phyloP scores from a whole-genome alignment of 345 rosid genomes.

The Dovyalis caffra region DNA sequence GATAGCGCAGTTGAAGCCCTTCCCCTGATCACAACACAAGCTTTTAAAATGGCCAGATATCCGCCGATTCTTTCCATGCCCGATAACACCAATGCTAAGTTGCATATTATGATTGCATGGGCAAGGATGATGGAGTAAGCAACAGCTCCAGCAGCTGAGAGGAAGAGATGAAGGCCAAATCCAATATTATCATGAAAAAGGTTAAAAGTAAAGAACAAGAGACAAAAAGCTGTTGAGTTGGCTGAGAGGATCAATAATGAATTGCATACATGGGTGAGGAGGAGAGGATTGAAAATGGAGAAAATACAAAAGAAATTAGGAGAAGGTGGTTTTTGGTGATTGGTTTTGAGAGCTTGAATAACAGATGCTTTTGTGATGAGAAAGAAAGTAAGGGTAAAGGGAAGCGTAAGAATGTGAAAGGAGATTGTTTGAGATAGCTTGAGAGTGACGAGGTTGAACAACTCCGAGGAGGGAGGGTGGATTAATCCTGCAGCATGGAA shows the following conservation, averaged over 20 bases:
- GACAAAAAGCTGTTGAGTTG: constrained; percentile 65
- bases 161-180: constrained; percentile 36
- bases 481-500: constrained; percentile 69
- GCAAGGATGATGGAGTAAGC: constrained; percentile 65
- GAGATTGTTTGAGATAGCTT: constrained; percentile 78
- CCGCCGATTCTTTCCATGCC: constrained; percentile 54
- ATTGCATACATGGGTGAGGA: constrained; percentile 50
- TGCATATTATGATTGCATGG: constrained; percentile 56
- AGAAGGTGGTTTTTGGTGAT: constrained; percentile 27
- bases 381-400: constrained; percentile 70
- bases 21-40: constrained; percentile 56
- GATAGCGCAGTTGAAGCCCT: constrained; percentile 66
- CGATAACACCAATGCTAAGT: constrained; percentile 63
- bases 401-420: constrained; percentile 56
- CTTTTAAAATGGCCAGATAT: constrained; percentile 53
- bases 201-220: constrained; percentile 53
- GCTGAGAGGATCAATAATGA: constrained; percentile 58
- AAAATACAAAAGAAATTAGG: constrained; percentile 31
- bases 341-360: constrained; percentile 25
- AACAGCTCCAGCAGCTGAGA: constrained; percentile 56
- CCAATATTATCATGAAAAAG: constrained; percentile 27
- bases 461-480: constrained; percentile 50
- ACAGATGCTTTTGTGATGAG: constrained; percentile 66
- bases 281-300: constrained; percentile 47
- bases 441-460: constrained; percentile 50